Conservation (phyloP, 495 filamentous ascomycete species). For the Hypoxylon cercidicola region DNA sequence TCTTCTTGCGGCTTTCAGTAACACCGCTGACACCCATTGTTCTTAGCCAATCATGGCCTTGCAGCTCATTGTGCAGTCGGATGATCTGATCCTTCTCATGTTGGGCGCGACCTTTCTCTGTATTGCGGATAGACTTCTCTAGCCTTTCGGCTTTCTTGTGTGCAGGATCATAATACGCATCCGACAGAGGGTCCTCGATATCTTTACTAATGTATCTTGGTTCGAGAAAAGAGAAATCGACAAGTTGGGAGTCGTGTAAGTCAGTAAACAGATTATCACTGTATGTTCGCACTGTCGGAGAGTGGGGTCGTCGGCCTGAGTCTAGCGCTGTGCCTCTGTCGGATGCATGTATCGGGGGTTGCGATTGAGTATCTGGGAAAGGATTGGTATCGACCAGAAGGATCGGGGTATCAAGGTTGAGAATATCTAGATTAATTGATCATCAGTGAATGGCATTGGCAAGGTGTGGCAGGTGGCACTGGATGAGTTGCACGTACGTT, state of each 20-base stretch:
- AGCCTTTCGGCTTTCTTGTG: slow-evolving; percentile 84
- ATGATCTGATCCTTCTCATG: slow-evolving; percentile 92
- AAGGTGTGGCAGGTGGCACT: slow-evolving; percentile 11
- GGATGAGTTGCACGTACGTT: slow-evolving; percentile 64
- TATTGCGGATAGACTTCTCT: slow-evolving; percentile 92
- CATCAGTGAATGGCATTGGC: slow-evolving; percentile 48
- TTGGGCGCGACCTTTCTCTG: slow-evolving; percentile 89
- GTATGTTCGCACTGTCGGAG: slow-evolving; percentile 57
- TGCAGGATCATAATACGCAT: slow-evolving; percentile 71
- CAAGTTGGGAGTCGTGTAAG: slow-evolving; percentile 62
- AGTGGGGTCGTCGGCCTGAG: slow-evolving; percentile 31
- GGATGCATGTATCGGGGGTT: slow-evolving; percentile 38
- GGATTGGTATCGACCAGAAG: slow-evolving; percentile 61
- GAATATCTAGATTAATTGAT: slow-evolving; percentile 56
- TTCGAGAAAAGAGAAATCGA: slow-evolving; percentile 67
- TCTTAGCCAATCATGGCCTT: slow-evolving; percentile 92
- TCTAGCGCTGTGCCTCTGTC: slow-evolving; percentile 36
- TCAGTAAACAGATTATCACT: slow-evolving; percentile 57
- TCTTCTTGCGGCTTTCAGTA: slow-evolving; percentile 82
- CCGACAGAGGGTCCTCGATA: slow-evolving; percentile 73
- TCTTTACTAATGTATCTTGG: slow-evolving; percentile 51
- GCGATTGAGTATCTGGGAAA: slow-evolving; percentile 37
- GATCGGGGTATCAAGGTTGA: slow-evolving; percentile 70
- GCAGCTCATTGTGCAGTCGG: slow-evolving; percentile 83
- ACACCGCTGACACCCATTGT: slow-evolving; percentile 91